These are phyloP conservation scores for Kodamaea alishanica DNA, from an alignment of 1,139 yeast species.

Conservation along the genomic window DNA sequence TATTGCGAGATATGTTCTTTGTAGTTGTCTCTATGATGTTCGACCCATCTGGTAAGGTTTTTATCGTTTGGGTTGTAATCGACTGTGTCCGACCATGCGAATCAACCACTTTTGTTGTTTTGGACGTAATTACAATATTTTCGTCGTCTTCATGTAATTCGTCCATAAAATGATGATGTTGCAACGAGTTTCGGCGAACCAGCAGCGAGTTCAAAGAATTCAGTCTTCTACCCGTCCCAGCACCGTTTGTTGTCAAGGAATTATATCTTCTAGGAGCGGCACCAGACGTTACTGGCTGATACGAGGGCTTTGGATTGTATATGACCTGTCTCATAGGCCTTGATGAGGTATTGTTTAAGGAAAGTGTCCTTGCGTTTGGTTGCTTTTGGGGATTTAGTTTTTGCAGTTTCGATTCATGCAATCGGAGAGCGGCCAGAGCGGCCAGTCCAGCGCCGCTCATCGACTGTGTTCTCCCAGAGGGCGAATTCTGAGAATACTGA, in stretches of 20 bases:
- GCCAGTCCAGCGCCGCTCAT: conserved; percentile 40
- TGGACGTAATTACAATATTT: conserved; percentile 35
- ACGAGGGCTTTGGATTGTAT: conserved; percentile 43
- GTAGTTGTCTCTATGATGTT: conserved; percentile 45
- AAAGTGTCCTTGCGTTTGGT: conserved; percentile 1
- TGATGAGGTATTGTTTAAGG: conserved; percentile 25
- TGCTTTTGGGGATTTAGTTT: not conserved
- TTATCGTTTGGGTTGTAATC: conserved; percentile 42
- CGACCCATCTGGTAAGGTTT: conserved; percentile 44
- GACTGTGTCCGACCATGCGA: conserved; percentile 41
- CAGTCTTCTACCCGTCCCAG: not conserved
- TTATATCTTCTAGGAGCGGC: conserved; percentile 5
- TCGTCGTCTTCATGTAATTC: conserved; percentile 18
- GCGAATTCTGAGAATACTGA: not conserved
- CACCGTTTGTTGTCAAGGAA: conserved; percentile 6
- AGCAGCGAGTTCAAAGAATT: conserved; percentile 5
- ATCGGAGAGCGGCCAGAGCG: conserved; percentile 41
- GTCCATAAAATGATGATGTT: conserved; percentile 1
- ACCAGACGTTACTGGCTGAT: conserved; percentile 11
- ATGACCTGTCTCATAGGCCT: conserved; percentile 25
- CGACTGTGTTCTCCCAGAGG: conserved; percentile 17
- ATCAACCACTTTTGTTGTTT: conserved; percentile 45
- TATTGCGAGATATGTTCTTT: conserved; percentile 38
- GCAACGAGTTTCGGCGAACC: conserved; percentile 3
- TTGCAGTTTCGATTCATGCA: conserved; percentile 17